Conservation (phyloP, 2,329 filamentous ascomycete species). For the Ascochyta viciae-villosae region DNA sequence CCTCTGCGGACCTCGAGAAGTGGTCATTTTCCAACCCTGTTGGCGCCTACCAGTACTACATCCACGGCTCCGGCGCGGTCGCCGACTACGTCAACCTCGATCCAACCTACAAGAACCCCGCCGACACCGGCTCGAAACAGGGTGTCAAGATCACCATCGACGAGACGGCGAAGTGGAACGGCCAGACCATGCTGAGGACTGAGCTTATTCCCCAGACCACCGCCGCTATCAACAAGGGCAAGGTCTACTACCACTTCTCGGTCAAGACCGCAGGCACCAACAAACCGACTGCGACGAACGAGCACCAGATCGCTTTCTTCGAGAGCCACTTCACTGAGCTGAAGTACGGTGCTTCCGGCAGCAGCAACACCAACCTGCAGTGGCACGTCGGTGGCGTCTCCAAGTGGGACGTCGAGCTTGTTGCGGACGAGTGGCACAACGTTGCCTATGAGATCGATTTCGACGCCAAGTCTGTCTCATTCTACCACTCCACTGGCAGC, state of each 20-base stretch:
- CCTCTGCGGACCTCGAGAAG: slow-evolving; percentile 62
- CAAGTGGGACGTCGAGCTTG: slow-evolving; percentile 69
- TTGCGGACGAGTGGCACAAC: slow-evolving; percentile 74
- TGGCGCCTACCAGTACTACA: slow-evolving; percentile 78
- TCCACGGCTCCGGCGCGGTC: slow-evolving; percentile 68
- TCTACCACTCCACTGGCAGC: slow-evolving; percentile 73
- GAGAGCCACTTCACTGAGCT: slow-evolving; percentile 78
- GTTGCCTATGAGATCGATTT: slow-evolving; percentile 78
- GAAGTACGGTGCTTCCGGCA: slow-evolving; percentile 65
- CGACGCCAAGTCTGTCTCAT: slow-evolving; percentile 64
- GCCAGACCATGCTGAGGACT: slow-evolving; percentile 72
- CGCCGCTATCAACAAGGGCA: slow-evolving; percentile 69
- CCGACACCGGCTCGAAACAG: slow-evolving; percentile 66
- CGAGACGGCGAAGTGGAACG: slow-evolving; percentile 72
- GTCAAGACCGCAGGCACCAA: slow-evolving; percentile 66
- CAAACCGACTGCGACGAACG: slow-evolving; percentile 65
- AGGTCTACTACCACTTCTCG: slow-evolving; percentile 75
- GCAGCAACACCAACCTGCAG: slow-evolving; percentile 62
- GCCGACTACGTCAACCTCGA: slow-evolving; percentile 70
- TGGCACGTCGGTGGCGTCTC: slow-evolving; percentile 68
- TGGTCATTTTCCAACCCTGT: slow-evolving; percentile 73
- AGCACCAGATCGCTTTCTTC: slow-evolving; percentile 72
- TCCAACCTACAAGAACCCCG: slow-evolving; percentile 71
- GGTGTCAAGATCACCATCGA: slow-evolving; percentile 75
- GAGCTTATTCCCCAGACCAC: slow-evolving; percentile 76